phyloP scores from a whole-genome alignment of 495 filamentous ascomycete genomes.

The Hyaloscypha variabilis region DNA sequence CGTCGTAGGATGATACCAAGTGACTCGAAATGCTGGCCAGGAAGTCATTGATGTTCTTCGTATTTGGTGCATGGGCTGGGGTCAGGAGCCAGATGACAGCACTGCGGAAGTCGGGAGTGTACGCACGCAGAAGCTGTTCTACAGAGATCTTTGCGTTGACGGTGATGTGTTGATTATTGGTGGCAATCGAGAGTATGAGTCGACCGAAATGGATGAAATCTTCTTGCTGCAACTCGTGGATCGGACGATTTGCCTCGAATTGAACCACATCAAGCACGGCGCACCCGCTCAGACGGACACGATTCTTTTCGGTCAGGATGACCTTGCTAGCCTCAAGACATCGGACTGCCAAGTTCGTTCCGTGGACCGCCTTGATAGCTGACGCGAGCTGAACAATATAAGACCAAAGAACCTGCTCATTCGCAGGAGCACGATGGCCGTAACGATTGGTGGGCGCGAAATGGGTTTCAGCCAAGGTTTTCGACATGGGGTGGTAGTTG shows the following conservation, averaged over 20 bases:
- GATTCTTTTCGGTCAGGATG: slow-evolving; percentile 78
- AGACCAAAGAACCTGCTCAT: slow-evolving; percentile 82
- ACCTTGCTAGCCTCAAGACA: slow-evolving; percentile 85
- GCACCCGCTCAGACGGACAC: slow-evolving; percentile 87
- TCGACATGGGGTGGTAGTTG: slow-evolving; percentile 88
- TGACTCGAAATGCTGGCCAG: slow-evolving; percentile 76
- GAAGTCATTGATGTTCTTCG: slow-evolving; percentile 75
- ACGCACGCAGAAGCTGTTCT: slow-evolving; percentile 71
- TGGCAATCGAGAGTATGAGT: slow-evolving; percentile 77
- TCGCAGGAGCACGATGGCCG: slow-evolving; percentile 43
- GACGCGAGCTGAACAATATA: slow-evolving; percentile 93
- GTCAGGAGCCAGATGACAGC: slow-evolving; percentile 76
- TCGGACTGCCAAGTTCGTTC: slow-evolving; percentile 76
- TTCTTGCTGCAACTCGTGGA: slow-evolving; percentile 80
- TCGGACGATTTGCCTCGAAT: slow-evolving; percentile 63
- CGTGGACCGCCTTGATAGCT: slow-evolving; percentile 84
- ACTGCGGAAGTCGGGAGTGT: slow-evolving; percentile 73
- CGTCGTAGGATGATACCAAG: slow-evolving; percentile 70
- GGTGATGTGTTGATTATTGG: slow-evolving; percentile 53
- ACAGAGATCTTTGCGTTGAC: slow-evolving; percentile 56
- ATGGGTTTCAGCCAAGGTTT: slow-evolving; percentile 86
- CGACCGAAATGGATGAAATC: slow-evolving; percentile 88
- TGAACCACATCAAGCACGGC: slow-evolving; percentile 85
- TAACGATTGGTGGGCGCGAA: slow-evolving; percentile 62
- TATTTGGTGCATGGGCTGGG: slow-evolving; percentile 37